Base-by-base conservation (phyloP, 2,329 filamentous ascomycete species). In the Fusarium siculi region DNA sequence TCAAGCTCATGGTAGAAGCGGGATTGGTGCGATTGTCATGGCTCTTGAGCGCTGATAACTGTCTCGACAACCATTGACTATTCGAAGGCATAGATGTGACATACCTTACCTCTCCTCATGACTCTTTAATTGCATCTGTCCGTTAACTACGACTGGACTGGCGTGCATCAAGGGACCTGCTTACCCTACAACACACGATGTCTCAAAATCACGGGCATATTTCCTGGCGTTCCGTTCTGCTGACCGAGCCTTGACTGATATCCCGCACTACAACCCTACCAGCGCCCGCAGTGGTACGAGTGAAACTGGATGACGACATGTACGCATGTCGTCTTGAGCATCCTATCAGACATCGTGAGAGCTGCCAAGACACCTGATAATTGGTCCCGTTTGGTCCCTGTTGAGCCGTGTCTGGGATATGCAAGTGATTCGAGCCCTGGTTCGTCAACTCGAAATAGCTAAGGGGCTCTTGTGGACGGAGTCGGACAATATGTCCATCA, bases 61-160 rank as follows among this genome's bases (percentile, higher is more conserved):
- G 65, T 49, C 32, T 53, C 21, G 58, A 58, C 37, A 58, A 47
- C 57, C 52, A 49, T 49, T 30, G 52, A 70, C 50, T 58, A 47
- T 57, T 47, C 54, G 36, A 58, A 49, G 66, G 14, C 44, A 53
- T 46, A 60, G 42, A 58, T 37, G 34, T 47, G 44, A 49, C 37
- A 44, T 47, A 66, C 30, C 49, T 36, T 25, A 49, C 28, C 34
- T 54, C 44, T 49, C 61, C 61, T 66, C 61, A 70, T 72, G 71
- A 73, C 71, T 74, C 71, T 74, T 73, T 73, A 73, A 74, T 72
- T 73, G 71, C 71, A 73, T 73, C 47, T 65, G 69, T 71, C 56
- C 44, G 67, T 70, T 71, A 71, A 66, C 40, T 68, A 66, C 25
- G 50, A 59, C 52, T 59, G 39, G 32, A 59, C 52, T 59, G 39